These are phyloP conservation scores for Halenospora varia DNA, from an alignment of 495 filamentous ascomycete genomes.

Conservation along the genomic window DNA sequence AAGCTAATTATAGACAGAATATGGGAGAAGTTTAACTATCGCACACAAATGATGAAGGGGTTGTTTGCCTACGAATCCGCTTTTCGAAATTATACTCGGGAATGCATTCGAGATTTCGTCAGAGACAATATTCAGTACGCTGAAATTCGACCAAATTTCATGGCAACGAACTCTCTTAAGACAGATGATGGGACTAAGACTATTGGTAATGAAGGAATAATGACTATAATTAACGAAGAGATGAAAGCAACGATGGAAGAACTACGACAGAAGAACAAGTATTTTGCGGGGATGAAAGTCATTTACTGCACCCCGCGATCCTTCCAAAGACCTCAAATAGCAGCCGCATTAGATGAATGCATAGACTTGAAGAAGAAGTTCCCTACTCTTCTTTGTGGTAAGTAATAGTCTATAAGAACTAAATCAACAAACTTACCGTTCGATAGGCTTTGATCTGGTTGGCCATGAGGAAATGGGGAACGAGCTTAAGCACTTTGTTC, in stretches of 20 bases:
- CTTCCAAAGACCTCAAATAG: constrained; percentile 46
- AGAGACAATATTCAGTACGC: constrained; percentile 54
- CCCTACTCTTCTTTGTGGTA: constrained; percentile 63
- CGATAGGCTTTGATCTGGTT: constrained; percentile 75
- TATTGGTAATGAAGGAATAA: constrained; percentile 43
- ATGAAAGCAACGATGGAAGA: constrained; percentile 38
- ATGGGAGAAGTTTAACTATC: constrained; percentile 50
- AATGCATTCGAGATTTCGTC: constrained; percentile 45
- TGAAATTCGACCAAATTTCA: constrained; percentile 55
- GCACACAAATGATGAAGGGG: constrained; percentile 57
- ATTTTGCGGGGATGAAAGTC: constrained; percentile 27
- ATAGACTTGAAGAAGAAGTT: constrained; percentile 69
- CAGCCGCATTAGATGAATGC: constrained; percentile 69
- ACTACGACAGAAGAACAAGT: constrained; percentile 5
- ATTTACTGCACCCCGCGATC: constrained; percentile 26
- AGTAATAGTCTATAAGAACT: constrained; percentile 3
- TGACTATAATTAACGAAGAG: constrained; percentile 45
- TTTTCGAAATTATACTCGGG: constrained; percentile 41
- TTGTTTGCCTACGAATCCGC: constrained; percentile 53
- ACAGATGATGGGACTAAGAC: constrained; percentile 36
- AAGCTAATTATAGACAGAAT: constrained; percentile 33
- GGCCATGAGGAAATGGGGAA: constrained; percentile 78
- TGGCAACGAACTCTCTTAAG: constrained; percentile 46
- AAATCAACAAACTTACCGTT: background rate
- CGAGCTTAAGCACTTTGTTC: constrained; percentile 60